Conservation (phyloP, 139 green algal genomes). For the Edaphochlamys debaryana region DNA sequence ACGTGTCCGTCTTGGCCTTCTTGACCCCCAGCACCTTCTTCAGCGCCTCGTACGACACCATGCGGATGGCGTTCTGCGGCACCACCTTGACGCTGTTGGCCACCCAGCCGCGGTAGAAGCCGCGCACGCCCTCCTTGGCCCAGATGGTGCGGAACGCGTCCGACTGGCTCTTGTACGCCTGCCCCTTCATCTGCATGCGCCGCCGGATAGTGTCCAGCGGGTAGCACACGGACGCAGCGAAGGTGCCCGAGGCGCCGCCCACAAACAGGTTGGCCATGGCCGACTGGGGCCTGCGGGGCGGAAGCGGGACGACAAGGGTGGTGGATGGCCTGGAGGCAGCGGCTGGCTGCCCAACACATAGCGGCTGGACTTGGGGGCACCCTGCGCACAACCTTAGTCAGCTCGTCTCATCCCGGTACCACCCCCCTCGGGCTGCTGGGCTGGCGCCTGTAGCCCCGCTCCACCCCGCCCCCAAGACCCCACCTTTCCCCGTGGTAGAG, state of each 20-base stretch:
- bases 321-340: too few relatives aligned
- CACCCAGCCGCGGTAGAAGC: conserved; percentile 92
- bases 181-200: conserved; percentile 92
- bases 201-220: conserved; percentile 92
- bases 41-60: conserved; percentile 87
- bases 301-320: not conserved
- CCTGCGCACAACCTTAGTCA: too few relatives aligned
- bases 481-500: conserved; percentile 74
- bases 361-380: not conserved
- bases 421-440: too few relatives aligned
- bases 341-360: too few relatives aligned
- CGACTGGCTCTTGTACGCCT: not conserved
- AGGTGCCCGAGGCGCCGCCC: conserved; percentile 75
- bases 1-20: conserved; percentile 89
- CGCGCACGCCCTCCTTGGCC: conserved; percentile 74
- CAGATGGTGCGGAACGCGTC: conserved; percentile 78
- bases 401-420: too few relatives aligned
- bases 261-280: conserved; percentile 78
- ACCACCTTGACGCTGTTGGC: conserved; percentile 94
- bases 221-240: conserved; percentile 88
- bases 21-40: conserved; percentile 82
- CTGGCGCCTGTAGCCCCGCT: too few relatives aligned
- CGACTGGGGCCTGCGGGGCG: conserved; percentile 64
- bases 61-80: conserved; percentile 90
- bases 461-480: not conserved